phyloP scores from a whole-genome alignment of 768 basidiomycete species.

The Cystoderma amianthinum region DNA sequence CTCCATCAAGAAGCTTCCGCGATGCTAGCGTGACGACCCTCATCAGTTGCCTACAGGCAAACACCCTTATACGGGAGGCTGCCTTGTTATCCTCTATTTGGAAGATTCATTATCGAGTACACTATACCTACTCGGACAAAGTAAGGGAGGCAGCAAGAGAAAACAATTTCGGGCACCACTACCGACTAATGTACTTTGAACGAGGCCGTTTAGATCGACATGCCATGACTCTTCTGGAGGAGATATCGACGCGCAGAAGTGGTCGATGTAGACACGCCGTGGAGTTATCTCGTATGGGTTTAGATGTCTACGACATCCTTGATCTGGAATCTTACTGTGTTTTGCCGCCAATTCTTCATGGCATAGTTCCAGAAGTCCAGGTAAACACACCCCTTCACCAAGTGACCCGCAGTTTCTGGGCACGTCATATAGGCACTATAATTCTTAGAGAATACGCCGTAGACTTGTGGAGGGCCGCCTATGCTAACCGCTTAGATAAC shows the following conservation, averaged over 20 bases:
- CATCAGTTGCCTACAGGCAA: slow-evolving; percentile 29
- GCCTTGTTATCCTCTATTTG: slow-evolving; percentile 36
- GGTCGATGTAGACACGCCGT: slow-evolving; percentile 31
- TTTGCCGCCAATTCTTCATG: slow-evolving; percentile 25
- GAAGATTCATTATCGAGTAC: slow-evolving; percentile 42
- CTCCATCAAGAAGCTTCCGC: slow-evolving; percentile 10
- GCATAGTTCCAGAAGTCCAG: slow-evolving; percentile 1
- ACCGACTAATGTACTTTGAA: slow-evolving; percentile 36
- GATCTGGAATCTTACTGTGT: slow-evolving; percentile 28
- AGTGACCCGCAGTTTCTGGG: slow-evolving; percentile 48
- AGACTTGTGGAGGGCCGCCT: slow-evolving; percentile 26
- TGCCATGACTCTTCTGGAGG: slow-evolving; percentile 32
- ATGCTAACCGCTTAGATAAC: too few relatives aligned
- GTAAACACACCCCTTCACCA: slow-evolving; percentile 15
- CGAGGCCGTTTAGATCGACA: slow-evolving; percentile 35
- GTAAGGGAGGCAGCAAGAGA: slow-evolving; percentile 27
- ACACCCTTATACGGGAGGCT: slow-evolving; percentile 33
- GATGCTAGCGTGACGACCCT: slow-evolving; percentile 24
- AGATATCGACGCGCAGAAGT: slow-evolving; percentile 27
- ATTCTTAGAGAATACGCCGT: slow-evolving; percentile 38
- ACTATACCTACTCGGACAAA: slow-evolving; percentile 36
- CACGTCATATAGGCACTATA: slow-evolving; percentile 30
- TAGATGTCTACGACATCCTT: slow-evolving; percentile 53
- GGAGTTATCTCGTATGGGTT: slow-evolving; percentile 29
- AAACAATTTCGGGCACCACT: slow-evolving; percentile 25